Percentiles rank a stretch among this genome's conserved stretches.
phyloP scores from a whole-genome alignment of 2,329 filamentous ascomycete species.

The Fusarium secorum region DNA sequence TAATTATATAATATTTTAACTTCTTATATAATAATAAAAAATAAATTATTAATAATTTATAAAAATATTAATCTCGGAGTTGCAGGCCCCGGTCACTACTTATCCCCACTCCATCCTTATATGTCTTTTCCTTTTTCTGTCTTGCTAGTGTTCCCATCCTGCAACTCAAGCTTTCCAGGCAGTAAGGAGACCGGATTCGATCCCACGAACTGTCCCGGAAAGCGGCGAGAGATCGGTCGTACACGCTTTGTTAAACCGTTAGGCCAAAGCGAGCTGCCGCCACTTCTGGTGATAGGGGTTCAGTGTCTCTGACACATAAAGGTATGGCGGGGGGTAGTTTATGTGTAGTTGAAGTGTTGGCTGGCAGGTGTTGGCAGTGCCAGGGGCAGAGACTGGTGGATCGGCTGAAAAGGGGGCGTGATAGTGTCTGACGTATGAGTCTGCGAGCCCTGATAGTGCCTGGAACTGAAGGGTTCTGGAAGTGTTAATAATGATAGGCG shows the following conservation, averaged over 20 bases:
- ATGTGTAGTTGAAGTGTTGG: not conserved
- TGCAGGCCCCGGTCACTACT: not conserved
- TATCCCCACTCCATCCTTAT: not conserved
- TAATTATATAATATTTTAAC: no score
- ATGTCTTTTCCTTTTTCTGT: not conserved
- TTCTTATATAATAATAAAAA: no score
- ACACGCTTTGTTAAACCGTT: not conserved
- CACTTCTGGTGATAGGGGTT: not conserved
- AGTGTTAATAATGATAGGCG: not conserved
- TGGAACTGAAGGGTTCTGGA: not conserved
- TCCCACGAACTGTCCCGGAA: not conserved
- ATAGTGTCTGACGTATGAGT: not conserved
- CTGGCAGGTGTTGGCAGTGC: not conserved
- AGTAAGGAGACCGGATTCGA: not conserved
- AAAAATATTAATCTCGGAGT: not conserved
- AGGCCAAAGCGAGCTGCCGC: not conserved
- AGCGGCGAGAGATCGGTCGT: not conserved
- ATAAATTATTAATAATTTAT: no score
- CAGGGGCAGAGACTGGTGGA: not conserved
- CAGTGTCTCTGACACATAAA: not conserved
- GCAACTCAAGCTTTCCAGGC: not conserved
- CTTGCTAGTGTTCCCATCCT: not conserved
- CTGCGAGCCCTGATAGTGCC: not conserved
- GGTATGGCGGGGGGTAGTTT: not conserved
- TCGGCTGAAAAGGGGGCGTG: not conserved